These are phyloP conservation scores for Trichoderma atroviride DNA, from an alignment of 2,329 filamentous ascomycete genomes.

Conservation along the genomic window DNA sequence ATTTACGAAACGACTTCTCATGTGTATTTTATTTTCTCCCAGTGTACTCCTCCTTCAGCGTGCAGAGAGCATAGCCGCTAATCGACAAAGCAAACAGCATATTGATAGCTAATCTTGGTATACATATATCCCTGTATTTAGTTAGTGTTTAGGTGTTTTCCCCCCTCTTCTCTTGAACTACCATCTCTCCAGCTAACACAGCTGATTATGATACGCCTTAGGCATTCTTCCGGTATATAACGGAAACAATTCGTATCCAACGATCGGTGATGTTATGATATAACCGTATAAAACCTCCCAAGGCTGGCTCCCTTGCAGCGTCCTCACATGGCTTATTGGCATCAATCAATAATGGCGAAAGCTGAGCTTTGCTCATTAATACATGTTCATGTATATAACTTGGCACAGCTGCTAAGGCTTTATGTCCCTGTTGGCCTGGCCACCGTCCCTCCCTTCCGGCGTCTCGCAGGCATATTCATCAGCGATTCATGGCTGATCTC, in stretches of 20 bases:
- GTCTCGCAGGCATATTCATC: conserved; percentile 44
- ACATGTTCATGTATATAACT: neutral
- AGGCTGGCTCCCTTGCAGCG: neutral
- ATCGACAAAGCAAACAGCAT: neutral
- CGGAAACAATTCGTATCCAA: neutral
- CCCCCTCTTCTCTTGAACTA: neutral
- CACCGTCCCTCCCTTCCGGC: conserved; percentile 40
- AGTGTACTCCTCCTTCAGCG: neutral
- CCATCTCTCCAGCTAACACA: neutral
- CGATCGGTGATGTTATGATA: neutral
- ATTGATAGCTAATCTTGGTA: conserved; percentile 10
- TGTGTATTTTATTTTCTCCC: neutral
- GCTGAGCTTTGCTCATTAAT: neutral
- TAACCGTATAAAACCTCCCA: neutral
- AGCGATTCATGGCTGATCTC: conserved; percentile 36
- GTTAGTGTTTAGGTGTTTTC: conserved; percentile 4
- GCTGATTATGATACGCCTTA: neutral
- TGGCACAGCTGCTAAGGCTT: neutral
- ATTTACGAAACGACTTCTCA: neutral
- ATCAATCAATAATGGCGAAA: neutral
- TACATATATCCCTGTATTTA: conserved; percentile 6
- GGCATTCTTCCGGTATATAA: neutral
- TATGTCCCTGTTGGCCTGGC: conserved; percentile 33
- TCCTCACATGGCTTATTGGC: neutral
- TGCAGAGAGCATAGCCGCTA: conserved; percentile 1